phyloP scores from a whole-genome alignment of 2,329 filamentous ascomycete species.

The Metarhizium guizhouense region DNA sequence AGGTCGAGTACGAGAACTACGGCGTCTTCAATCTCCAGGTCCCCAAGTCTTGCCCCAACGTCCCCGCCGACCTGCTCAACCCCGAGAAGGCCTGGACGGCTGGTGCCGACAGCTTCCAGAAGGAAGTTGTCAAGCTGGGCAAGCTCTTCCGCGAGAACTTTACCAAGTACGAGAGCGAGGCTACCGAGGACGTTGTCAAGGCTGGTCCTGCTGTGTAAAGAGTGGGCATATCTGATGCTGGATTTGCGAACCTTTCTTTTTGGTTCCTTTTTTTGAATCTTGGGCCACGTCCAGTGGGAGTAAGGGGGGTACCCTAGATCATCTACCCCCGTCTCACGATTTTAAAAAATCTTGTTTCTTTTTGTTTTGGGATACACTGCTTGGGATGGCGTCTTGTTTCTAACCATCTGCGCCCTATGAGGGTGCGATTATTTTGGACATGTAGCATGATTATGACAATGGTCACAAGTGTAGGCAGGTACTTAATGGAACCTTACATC shows the following conservation, averaged over 20 bases:
- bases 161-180: slow-evolving; percentile 83
- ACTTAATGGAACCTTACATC: background rate
- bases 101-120: slow-evolving; percentile 70
- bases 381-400: background rate
- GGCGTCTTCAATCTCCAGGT: slow-evolving; percentile 94
- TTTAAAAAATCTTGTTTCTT: background rate
- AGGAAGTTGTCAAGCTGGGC: slow-evolving; percentile 85
- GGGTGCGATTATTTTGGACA: background rate
- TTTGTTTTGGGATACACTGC: background rate
- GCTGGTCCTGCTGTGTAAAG: slow-evolving; percentile 42
- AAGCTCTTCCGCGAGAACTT: slow-evolving; percentile 94
- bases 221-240: background rate
- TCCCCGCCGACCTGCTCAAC: slow-evolving; percentile 89
- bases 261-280: background rate
- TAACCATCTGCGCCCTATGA: background rate
- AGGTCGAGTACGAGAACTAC: slow-evolving; percentile 90
- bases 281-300: background rate
- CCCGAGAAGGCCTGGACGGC: slow-evolving; percentile 87
- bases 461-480: background rate
- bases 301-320: background rate
- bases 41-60: slow-evolving; percentile 82
- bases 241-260: background rate
- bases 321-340: background rate
- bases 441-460: background rate
- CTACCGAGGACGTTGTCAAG: slow-evolving; percentile 69